Percentiles rank a stretch among this genome's conserved stretches.
phyloP scores from a whole-genome alignment of 2,329 filamentous ascomycete genomes.

The Bertia moriformis region DNA sequence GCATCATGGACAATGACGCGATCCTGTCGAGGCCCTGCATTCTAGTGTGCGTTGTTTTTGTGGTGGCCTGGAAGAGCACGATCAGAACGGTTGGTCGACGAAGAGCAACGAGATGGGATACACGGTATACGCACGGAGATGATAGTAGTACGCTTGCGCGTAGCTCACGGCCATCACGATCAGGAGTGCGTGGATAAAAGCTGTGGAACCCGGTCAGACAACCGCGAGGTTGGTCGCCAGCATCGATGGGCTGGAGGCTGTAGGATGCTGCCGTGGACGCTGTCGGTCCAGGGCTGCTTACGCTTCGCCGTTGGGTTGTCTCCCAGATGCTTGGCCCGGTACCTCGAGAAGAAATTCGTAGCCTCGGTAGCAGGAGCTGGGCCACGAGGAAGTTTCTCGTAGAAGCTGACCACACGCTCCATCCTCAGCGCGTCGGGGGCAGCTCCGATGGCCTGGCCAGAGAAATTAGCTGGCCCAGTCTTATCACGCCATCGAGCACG shows the following conservation, averaged over 20 bases:
- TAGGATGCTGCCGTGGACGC: slow-evolving; percentile 12
- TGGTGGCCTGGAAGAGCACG: slow-evolving; percentile 96
- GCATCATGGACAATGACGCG: too few relatives aligned
- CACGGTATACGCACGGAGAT: slow-evolving; percentile 67
- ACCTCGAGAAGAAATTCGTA: slow-evolving; percentile 71
- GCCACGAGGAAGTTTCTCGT: slow-evolving; percentile 93
- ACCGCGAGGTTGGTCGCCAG: slow-evolving; percentile 3
- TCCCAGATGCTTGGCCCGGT: slow-evolving; percentile 86
- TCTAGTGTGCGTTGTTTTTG: slow-evolving; percentile 99
- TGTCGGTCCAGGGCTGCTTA: too few relatives aligned
- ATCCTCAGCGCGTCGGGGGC: slow-evolving; percentile 93
- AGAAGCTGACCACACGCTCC: slow-evolving; percentile 96
- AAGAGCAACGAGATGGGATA: background rate
- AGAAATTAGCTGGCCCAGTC: too few relatives aligned
- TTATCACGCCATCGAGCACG: too few relatives aligned
- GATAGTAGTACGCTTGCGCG: slow-evolving; percentile 99
- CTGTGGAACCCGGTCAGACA: slow-evolving; percentile 30
- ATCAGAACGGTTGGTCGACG: slow-evolving; percentile 8
- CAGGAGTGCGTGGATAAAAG: slow-evolving; percentile 73
- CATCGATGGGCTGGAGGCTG: slow-evolving; percentile 2
- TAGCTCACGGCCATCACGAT: slow-evolving; percentile 73
- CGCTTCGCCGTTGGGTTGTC: slow-evolving; percentile 80
- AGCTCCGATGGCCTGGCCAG: slow-evolving; percentile 79
- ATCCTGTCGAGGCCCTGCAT: too few relatives aligned
- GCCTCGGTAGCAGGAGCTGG: slow-evolving; percentile 70